Evolutionary conservation across 2,329 filamentous ascomycete genomes (phyloP).

Genomic region (Claviceps maximensis): DNA sequence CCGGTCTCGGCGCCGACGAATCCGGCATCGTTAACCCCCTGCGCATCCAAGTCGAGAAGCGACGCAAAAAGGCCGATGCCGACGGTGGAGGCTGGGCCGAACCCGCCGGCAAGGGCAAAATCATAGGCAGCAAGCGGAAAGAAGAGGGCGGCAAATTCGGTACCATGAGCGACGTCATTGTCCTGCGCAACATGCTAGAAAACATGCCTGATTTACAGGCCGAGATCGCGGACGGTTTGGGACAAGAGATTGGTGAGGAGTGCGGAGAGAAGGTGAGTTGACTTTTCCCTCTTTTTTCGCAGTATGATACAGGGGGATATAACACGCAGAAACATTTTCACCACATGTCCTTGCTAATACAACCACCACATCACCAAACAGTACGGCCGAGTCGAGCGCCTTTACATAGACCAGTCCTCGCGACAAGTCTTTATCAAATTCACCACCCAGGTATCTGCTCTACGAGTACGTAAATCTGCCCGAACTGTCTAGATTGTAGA

Average conservation of each 20-base stretch:
- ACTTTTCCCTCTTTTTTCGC: not conserved
- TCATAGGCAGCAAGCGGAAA: constrained; percentile 62
- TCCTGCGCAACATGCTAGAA: constrained; percentile 74
- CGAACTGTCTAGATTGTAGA: too few species aligned
- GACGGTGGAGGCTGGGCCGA: constrained; percentile 68
- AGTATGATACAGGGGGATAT: too few species aligned
- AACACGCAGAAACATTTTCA: too few species aligned
- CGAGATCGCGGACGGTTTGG: constrained; percentile 64
- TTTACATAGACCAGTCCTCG: constrained; percentile 56
- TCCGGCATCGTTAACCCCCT: constrained; percentile 78
- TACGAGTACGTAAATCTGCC: constrained; percentile 71
- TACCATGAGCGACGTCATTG: constrained; percentile 67
- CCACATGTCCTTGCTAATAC: not conserved
- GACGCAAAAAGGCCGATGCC: constrained; percentile 63
- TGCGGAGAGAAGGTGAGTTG: constrained; percentile 59
- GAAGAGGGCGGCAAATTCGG: constrained; percentile 42
- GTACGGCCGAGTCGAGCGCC: constrained; percentile 72
- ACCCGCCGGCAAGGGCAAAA: constrained; percentile 58
- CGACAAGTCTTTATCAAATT: constrained; percentile 85
- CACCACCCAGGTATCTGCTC: constrained; percentile 67
- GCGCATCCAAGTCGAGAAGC: constrained; percentile 72
- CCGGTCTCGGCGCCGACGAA: constrained; percentile 70
- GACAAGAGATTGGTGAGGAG: constrained; percentile 92
- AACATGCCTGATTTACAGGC: constrained; percentile 61
- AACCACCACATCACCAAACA: constrained; percentile 19